Base-by-base conservation (phyloP, 2,329 filamentous ascomycete genomes). In the Colletotrichum sp. region DNA sequence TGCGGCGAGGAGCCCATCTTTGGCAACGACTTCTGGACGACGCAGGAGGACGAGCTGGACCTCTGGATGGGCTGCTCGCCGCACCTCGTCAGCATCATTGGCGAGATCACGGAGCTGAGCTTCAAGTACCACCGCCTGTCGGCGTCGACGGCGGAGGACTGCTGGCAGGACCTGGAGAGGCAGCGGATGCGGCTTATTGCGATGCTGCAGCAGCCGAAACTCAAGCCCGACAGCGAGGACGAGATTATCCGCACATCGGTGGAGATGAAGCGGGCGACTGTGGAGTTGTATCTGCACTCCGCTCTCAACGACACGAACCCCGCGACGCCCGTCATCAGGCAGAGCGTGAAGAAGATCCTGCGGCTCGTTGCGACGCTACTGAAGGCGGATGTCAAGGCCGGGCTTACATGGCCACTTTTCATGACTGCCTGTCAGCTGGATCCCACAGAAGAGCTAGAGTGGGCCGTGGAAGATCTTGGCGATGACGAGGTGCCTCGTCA, bases 1-100 rank as follows among this genome's bases (percentile, higher is more conserved):
- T 86, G 85, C 74, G 85, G 83, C 11, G 83, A 86, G 55, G 81
- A 83, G 59, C 81, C 84, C 0, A 78, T 84, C 2, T 86, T 86
- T 65, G 85, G 84, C 4, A 81, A 77, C 63, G 84, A 86, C 69
- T 86, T 86, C 66, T 86, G 85, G 85, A 77, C 79, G 29, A 78
- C 81, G 8, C 77, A 81, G 43, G 81, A 83, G 43, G 79, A 79
- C 31, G 78, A 78, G 7, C 81, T 84, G 36, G 83, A 86, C 72
- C 76, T 81, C 9, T 86, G 85, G 85, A 85, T 86, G 79, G 84
- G 84, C 6, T 86, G 85, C 66, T 86, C 84, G 59, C 84, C 85
- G 2, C 81, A 82, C 59, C 76, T 86, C 15, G 84, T 85, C 16
- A 82, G 83, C 3, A 83, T 86, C 15, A 72, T 86, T 11, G 84